These are phyloP conservation scores for Penicillium cataractarum DNA, from an alignment of 495 filamentous ascomycete species.

Conservation along the genomic window DNA sequence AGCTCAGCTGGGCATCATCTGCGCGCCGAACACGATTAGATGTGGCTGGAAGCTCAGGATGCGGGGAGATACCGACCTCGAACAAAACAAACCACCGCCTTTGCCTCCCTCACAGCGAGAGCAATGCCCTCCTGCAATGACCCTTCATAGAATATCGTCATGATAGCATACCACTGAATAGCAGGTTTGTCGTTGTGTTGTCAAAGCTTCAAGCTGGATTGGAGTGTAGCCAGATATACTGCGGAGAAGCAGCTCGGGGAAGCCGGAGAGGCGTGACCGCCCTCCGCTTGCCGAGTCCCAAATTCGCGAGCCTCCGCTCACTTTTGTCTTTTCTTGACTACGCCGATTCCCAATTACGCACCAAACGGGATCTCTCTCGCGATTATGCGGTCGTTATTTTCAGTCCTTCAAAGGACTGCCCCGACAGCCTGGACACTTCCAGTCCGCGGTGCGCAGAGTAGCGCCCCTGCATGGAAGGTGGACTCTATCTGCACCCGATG, in stretches of 20 bases:
- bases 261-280: slow-evolving; percentile 25
- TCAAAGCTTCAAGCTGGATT: not conserved
- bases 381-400: slow-evolving; percentile 40
- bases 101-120: slow-evolving; percentile 66
- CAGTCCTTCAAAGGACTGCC: slow-evolving; percentile 32
- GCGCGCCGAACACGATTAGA: slow-evolving; percentile 19
- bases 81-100: slow-evolving; percentile 72
- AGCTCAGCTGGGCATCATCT: slow-evolving; percentile 70
- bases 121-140: slow-evolving; percentile 78
- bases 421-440: slow-evolving; percentile 27
- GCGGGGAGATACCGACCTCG: slow-evolving; percentile 59
- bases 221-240: slow-evolving; percentile 10
- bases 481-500: slow-evolving; percentile 45
- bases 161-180: slow-evolving; percentile 16
- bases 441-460: slow-evolving; percentile 22
- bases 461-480: slow-evolving; percentile 27
- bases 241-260: slow-evolving; percentile 24
- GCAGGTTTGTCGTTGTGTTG: not conserved
- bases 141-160: slow-evolving; percentile 76
- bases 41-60: slow-evolving; percentile 32
- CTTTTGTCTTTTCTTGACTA: not conserved
- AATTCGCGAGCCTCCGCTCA: slow-evolving; percentile 9
- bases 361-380: not conserved
- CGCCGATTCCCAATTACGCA: not conserved
- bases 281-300: slow-evolving; percentile 9